Percentiles rank a stretch among this genome's conserved stretches.
Conservation (phyloP, 1,139 yeast species). For the Maudiozyma humilis region DNA sequence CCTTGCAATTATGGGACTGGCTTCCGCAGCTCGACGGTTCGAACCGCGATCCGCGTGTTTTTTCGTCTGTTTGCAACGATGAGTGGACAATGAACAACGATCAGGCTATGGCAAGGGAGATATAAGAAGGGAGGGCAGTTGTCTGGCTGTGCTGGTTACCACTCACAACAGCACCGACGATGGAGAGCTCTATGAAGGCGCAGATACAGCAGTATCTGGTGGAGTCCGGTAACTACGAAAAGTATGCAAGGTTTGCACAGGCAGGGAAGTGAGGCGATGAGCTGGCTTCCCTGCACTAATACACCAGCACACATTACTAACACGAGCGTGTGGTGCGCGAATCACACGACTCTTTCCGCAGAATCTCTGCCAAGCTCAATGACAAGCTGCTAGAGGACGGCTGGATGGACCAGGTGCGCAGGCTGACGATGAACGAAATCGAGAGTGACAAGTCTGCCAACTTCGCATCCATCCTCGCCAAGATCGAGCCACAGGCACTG, state of each 20-base stretch:
- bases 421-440: conserved; percentile 42
- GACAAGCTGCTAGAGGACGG: conserved; percentile 67
- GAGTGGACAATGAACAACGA: too few relatives aligned
- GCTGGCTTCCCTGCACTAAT: too few relatives aligned
- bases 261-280: too few relatives aligned
- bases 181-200: conserved; percentile 41
- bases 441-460: conserved; percentile 36
- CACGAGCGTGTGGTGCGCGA: background rate
- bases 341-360: conserved; percentile 8
- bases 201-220: conserved; percentile 65
- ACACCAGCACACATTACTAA: too few relatives aligned
- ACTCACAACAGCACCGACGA: too few relatives aligned
- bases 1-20: too few relatives aligned
- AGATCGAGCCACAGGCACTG: conserved; percentile 57
- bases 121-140: too few relatives aligned
- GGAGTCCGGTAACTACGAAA: conserved; percentile 72
- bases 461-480: conserved; percentile 46
- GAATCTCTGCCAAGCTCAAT: conserved; percentile 52
- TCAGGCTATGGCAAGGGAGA: too few relatives aligned
- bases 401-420: conserved; percentile 73
- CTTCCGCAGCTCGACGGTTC: too few relatives aligned
- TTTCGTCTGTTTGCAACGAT: too few relatives aligned
- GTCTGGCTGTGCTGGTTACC: too few relatives aligned
- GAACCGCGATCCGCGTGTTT: too few relatives aligned
- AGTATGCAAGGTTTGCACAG: conserved; percentile 27